These are phyloP conservation scores for Rhizophagus clarus DNA, from an alignment of 192 early-diverging fungal species.

Conservation along the genomic window DNA sequence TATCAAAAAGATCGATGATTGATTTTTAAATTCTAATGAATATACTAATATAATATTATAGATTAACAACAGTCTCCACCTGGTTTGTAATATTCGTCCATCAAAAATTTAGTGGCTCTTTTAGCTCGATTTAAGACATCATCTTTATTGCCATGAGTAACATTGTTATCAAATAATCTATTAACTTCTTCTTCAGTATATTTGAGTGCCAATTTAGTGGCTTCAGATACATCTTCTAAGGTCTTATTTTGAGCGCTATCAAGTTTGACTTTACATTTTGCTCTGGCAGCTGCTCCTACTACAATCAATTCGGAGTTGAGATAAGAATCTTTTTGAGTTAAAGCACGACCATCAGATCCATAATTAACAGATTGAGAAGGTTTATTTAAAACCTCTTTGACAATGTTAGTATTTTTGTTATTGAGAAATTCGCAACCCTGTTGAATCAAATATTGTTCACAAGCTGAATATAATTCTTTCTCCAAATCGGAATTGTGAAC, in stretches of 20 bases:
- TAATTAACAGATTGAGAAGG: neutral
- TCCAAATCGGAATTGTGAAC: conserved; percentile 4
- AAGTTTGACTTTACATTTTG: neutral
- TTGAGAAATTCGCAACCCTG: conserved; percentile 8
- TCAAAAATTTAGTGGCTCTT: neutral
- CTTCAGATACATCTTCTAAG: neutral
- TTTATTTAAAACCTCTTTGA: neutral
- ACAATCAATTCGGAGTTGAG: conserved; percentile 21
- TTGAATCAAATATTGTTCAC: conserved; percentile 7
- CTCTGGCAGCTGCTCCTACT: neutral
- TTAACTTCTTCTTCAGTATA: conserved; percentile 17
- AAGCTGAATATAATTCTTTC: conserved; percentile 10
- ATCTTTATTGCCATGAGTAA: conserved; percentile 23
- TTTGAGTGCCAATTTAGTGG: neutral
- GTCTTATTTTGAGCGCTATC: neutral
- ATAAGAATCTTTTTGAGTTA: neutral
- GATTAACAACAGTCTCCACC: neutral
- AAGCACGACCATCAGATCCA: neutral
- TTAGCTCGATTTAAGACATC: conserved; percentile 3
- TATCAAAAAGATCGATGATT: too few relatives aligned
- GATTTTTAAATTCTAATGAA: too few relatives aligned
- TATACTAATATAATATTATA: too few relatives aligned
- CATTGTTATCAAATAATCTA: conserved; percentile 5
- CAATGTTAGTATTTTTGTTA: neutral
- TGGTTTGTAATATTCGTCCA: conserved; percentile 18